Evolutionary conservation across 2,329 filamentous ascomycete species (phyloP).

Genomic region (Aspergillus brasiliensis): DNA sequence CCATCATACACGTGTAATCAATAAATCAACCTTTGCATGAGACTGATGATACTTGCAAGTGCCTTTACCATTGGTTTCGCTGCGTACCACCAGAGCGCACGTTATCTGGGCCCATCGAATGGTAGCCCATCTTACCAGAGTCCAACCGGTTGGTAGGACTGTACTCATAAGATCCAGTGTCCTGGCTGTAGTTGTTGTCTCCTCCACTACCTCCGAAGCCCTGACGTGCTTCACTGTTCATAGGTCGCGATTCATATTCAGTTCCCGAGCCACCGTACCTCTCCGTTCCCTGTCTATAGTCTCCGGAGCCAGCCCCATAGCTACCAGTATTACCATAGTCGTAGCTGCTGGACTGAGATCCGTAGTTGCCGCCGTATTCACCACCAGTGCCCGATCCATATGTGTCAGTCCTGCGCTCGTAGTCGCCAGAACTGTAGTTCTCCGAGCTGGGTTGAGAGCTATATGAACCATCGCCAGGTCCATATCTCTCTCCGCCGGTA

Average conservation of each 20-base stretch:
- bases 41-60: neutral
- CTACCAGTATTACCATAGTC: neutral
- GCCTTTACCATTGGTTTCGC: constrained; percentile 15
- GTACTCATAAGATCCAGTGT: constrained; percentile 8
- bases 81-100: constrained; percentile 13
- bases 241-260: neutral
- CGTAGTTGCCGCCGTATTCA: neutral
- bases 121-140: constrained; percentile 8
- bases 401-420: constrained; percentile 34
- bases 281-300: neutral
- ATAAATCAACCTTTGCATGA: neutral
- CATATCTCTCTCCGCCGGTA: constrained; percentile 17
- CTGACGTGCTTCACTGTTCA: neutral
- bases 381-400: constrained; percentile 10
- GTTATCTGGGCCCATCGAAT: constrained; percentile 12
- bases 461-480: constrained; percentile 51
- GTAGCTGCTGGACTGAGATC: constrained; percentile 3
- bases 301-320: neutral
- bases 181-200: constrained; percentile 7
- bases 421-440: constrained; percentile 30
- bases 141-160: constrained; percentile 12
- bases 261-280: neutral
- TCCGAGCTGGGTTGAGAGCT: constrained; percentile 24
- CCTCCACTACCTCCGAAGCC: constrained; percentile 11
- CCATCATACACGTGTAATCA: neutral